A percentile compares a stretch with the other conserved stretches of the same genome.
Evolutionary conservation across 2,329 filamentous ascomycete genomes (phyloP).

Genomic region (Ascochyta clinopodiicola): DNA sequence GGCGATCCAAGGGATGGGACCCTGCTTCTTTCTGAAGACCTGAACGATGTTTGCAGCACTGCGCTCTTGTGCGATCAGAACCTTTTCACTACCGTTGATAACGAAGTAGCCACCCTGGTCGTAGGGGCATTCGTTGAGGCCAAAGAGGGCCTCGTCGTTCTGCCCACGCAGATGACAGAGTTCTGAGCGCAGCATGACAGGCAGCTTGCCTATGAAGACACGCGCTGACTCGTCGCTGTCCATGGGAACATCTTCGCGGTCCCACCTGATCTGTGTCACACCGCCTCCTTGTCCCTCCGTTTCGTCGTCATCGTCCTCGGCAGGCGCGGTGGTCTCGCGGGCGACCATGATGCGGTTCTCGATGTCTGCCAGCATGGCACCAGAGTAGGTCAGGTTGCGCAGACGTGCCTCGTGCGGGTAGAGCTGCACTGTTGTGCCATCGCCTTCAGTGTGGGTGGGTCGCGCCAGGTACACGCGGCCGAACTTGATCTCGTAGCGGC

Average conservation of each 20-base stretch:
- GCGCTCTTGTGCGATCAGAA: constrained; percentile 95
- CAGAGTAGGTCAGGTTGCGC: constrained; percentile 94
- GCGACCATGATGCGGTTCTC: constrained; percentile 84
- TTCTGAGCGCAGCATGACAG: constrained; percentile 97
- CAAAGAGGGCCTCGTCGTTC: constrained; percentile 83
- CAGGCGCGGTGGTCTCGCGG: constrained; percentile 72
- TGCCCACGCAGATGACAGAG: constrained; percentile 89
- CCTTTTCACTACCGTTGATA: constrained; percentile 99
- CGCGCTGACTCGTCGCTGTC: constrained; percentile 66
- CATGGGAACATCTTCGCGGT: constrained; percentile 56
- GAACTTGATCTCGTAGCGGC: constrained; percentile 94
- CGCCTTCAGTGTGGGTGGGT: constrained; percentile 90
- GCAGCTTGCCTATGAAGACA: constrained; percentile 93
- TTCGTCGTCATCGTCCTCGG: constrained; percentile 71
- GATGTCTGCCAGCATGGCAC: constrained; percentile 88
- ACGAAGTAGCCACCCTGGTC: constrained; percentile 99
- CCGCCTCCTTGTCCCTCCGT: constrained; percentile 44
- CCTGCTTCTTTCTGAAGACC: constrained; percentile 98
- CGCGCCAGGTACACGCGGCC: constrained; percentile 87
- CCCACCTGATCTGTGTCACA: constrained; percentile 53
- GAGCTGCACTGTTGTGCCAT: constrained; percentile 84
- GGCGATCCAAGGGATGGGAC: constrained; percentile 88
- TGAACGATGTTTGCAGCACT: constrained; percentile 98
- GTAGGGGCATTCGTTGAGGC: constrained; percentile 95
- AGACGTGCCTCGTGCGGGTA: constrained; percentile 94